Evolutionary conservation across 768 basidiomycete genomes (phyloP), one percentile per base, ranked within the genome.

Genomic region (Rubroboletus pulcherrimus): DNA sequence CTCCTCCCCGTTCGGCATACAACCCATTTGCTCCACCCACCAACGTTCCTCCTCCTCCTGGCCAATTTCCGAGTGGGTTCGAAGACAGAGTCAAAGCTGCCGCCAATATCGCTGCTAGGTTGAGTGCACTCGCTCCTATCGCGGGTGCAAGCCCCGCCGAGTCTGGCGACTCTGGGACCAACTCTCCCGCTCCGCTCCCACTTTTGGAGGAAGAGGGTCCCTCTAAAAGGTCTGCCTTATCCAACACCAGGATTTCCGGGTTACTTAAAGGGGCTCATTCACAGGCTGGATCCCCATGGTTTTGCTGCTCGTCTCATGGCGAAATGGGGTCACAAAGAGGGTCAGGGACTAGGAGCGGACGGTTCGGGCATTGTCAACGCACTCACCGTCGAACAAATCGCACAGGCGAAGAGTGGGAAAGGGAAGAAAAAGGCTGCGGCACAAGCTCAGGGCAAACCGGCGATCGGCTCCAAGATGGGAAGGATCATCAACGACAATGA

Each of bases 321-420:
- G 3, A 97, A 94, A 74, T 95, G 90, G 91, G 95, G 95, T 0
- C 93, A 97, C 68, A 89, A 91, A 68, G 91, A 92, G 68, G 96
- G 96, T 1, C 87, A 93, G 72, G 95, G 95, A 10, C 79, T 98
- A 1, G 96, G 96, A 34, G 86, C 81, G 0, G 84, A 90, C 56
- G 90, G 86, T 8, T 79, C 81, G 2, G 94, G 94, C 2, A 95
- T 98, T 43, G 84, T 95, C 42, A 89, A 95, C 55, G 93, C 95
- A 6, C 80, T 98, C 5, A 81, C 85, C 0, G 89, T 96, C 21
- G 90, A 95, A 66, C 86, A 88, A 52, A 60, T 77, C 54, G 74
- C 57, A 29, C 64, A 69, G 21, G 64, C 69, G 26, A 76, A 74
- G 54, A 53, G 56, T 39, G 67, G 65, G 37, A 81, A 80, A 60